Evolutionary conservation across 768 basidiomycete species (phyloP).

Genomic region (Boletus sensibilis): DNA sequence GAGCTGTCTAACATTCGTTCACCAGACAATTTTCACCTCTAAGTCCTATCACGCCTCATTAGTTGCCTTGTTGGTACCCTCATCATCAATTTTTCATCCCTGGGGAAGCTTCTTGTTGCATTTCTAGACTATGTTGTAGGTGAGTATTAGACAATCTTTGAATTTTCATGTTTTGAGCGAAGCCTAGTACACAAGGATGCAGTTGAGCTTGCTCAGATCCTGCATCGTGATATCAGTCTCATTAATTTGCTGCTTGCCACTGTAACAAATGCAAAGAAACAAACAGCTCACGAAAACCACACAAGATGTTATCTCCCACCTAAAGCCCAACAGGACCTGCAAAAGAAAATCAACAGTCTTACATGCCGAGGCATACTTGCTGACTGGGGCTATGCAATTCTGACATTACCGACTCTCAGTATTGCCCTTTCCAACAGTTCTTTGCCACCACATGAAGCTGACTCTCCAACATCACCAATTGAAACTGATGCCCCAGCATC

Average conservation of each 20-base stretch:
- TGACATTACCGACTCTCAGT: too few relatives aligned
- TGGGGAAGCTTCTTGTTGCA: constrained; percentile 3
- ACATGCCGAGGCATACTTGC: neutral
- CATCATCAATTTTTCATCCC: neutral
- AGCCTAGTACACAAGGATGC: constrained; percentile 3
- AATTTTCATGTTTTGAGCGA: neutral
- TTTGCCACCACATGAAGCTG: too few relatives aligned
- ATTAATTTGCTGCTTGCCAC: constrained; percentile 2
- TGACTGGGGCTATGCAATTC: constrained; percentile 4
- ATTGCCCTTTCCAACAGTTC: too few relatives aligned
- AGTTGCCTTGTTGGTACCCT: neutral
- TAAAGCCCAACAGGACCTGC: neutral
- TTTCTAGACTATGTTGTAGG: constrained; percentile 1
- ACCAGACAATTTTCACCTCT: neutral
- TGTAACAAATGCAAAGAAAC: too few relatives aligned
- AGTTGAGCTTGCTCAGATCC: neutral
- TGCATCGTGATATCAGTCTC: constrained; percentile 10
- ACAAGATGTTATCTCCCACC: neutral
- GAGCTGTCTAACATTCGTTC: neutral
- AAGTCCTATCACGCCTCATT: neutral
- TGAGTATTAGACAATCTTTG: neutral
- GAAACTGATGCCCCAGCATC: neutral
- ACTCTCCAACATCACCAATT: too few relatives aligned
- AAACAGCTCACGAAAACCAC: neutral
- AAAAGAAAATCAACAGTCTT: neutral